Evolutionary conservation across 78 protist genomes (phyloP).

Genomic region (Dictyostelium purpureum): DNA sequence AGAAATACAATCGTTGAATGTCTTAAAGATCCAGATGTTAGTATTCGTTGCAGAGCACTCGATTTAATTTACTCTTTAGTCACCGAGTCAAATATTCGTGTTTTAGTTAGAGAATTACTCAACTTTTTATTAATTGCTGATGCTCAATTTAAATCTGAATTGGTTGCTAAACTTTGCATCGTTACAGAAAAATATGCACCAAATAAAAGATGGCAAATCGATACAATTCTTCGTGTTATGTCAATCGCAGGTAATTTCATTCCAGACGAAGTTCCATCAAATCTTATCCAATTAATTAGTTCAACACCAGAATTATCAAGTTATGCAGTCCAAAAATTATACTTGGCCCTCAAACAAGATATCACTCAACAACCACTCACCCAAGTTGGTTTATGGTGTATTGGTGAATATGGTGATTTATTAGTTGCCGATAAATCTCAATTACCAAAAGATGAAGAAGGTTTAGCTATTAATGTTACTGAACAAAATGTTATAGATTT

Average conservation of each 20-base stretch:
- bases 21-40: conserved; percentile 97
- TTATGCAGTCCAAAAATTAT: conserved; percentile 86
- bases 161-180: conserved; percentile 85
- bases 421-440: conserved; percentile 68
- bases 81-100: conserved; percentile 88
- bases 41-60: conserved; percentile 97
- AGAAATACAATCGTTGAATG: conserved; percentile 96
- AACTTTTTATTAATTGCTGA: conserved; percentile 84
- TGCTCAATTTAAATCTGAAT: conserved; percentile 86
- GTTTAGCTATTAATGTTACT: conserved; percentile 23
- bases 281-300: conserved; percentile 69
- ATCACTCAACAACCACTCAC: conserved; percentile 74
- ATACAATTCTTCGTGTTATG: conserved; percentile 92
- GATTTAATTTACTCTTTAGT: conserved; percentile 95
- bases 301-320: conserved; percentile 79
- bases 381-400: conserved; percentile 88
- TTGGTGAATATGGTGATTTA: conserved; percentile 96
- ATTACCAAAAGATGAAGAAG: conserved; percentile 73
- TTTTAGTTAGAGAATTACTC: conserved; percentile 86
- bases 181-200: conserved; percentile 93
- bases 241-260: conserved; percentile 86
- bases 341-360: conserved; percentile 52
- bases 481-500: conserved; percentile 79
- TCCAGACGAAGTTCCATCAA: conserved; percentile 87
- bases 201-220: conserved; percentile 95